phyloP scores from a whole-genome alignment of 768 basidiomycete species.

The Mycena olivaceomarginata region DNA sequence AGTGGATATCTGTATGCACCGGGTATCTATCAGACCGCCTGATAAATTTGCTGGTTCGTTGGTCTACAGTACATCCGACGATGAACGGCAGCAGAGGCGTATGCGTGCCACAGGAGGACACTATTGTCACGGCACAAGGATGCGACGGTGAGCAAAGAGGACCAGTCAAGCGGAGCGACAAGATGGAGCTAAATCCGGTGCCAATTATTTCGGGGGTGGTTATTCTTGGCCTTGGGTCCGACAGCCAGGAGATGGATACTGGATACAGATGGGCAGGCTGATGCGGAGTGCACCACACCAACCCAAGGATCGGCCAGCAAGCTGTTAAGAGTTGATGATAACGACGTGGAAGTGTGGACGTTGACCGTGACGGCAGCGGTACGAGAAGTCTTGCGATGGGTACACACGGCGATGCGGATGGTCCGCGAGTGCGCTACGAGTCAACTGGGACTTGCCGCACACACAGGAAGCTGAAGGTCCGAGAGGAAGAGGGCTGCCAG shows the following conservation, averaged over 20 bases:
- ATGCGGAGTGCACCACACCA: constrained; percentile 17
- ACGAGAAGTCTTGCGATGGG: constrained; percentile 13
- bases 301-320: constrained; percentile 21
- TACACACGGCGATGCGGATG: constrained; percentile 32
- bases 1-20: neutral
- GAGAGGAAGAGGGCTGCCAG: constrained; percentile 17
- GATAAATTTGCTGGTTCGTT: constrained; percentile 14
- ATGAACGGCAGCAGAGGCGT: neutral
- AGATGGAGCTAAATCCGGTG: constrained; percentile 12
- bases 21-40: constrained; percentile 25
- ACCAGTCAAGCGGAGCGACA: neutral
- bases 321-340: neutral
- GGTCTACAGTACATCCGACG: constrained; percentile 17
- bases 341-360: constrained; percentile 10
- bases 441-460: constrained; percentile 22
- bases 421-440: constrained; percentile 6
- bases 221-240: neutral
- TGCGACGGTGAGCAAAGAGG: constrained; percentile 8
- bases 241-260: constrained; percentile 19
- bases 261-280: constrained; percentile 23
- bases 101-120: constrained; percentile 8
- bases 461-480: neutral
- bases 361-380: constrained; percentile 38
- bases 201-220: neutral
- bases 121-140: constrained; percentile 17